Base-by-base conservation (phyloP, 768 basidiomycete genomes). In the Agaricus bisporus region DNA sequence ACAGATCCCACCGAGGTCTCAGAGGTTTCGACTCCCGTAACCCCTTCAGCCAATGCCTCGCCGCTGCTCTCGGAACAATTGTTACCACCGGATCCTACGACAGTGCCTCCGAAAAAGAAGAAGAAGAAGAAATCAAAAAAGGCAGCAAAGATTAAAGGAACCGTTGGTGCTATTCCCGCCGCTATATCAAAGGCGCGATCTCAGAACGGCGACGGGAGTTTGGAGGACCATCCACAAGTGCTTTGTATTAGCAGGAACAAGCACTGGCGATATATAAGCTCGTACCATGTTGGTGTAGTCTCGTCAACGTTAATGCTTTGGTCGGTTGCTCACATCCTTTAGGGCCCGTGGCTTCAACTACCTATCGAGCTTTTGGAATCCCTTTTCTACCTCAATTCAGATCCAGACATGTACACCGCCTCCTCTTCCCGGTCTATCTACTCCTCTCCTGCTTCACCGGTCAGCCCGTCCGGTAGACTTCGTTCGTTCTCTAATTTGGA, bases 331-430 rank as follows among this genome's bases (percentile, higher is more conserved):
- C 49, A 63, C 53, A 43, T 57, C 56, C 59, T 48, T 38, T 64
- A 95, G 91, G 92, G 92, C 12, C 91, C 90, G 8, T 95, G 92
- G 92, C 80, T 94, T 15, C 89, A 92, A 65, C 81, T 95, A 20
- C 91, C 91, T 2, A 70, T 90, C 48, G 92, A 94, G 68, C 72
- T 94, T 18, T 78, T 94, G 56, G 89, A 93, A 61, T 88, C 90
- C 11, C 76, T 94, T 3, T 78, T 91, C 46, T 70, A 81, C 25
- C 75, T 94, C 41, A 93, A 93, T 68, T 70, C 85, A 41, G 87
- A 91, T 68, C 87, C 89, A 8, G 72, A 79, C 72, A 25, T 77
- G 72, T 41, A 64, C 70, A 32, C 66, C 73, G 47, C 64, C 70
- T 22, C 57, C 68, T 39, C 64, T 17, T 6, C 46, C 35, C 41